Percentiles rank a stretch among this genome's conserved stretches.
Evolutionary conservation across 179 eudicot genomes (phyloP).

Genomic region (Dionaea muscipula): DNA sequence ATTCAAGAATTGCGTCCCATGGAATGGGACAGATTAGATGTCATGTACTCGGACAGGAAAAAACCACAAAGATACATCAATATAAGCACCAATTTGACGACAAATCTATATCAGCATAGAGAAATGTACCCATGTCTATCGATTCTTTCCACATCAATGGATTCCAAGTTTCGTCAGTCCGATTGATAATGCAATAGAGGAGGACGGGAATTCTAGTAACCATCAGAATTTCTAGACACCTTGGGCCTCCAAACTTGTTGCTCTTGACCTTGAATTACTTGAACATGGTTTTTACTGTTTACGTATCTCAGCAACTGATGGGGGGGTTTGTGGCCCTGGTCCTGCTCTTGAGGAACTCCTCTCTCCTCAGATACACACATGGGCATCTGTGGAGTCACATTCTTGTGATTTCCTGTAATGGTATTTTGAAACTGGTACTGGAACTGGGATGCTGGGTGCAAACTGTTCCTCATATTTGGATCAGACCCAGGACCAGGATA

Average conservation of each 20-base stretch:
- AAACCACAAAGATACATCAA: too few relatives aligned
- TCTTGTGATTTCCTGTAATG: constrained; percentile 15
- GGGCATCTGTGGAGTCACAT: constrained; percentile 6
- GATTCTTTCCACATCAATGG: too few relatives aligned
- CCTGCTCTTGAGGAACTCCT: background rate
- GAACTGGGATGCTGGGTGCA: constrained; percentile 13
- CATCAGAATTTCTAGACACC: background rate
- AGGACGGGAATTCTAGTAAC: too few relatives aligned
- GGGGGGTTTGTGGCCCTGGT: background rate
- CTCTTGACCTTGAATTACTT: constrained; percentile 25
- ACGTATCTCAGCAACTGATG: constrained; percentile 5
- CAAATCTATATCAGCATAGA: too few relatives aligned
- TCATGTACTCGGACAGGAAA: too few relatives aligned
- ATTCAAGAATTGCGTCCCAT: too few relatives aligned
- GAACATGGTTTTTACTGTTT: constrained; percentile 12
- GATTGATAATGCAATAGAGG: too few relatives aligned
- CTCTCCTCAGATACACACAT: constrained; percentile 8
- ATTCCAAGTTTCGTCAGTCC: too few relatives aligned
- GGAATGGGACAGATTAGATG: too few relatives aligned
- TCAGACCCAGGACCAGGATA: constrained; percentile 19
- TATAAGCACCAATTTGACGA: too few relatives aligned
- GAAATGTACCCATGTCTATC: too few relatives aligned
- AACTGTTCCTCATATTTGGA: constrained; percentile 13
- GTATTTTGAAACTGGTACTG: constrained; percentile 19
- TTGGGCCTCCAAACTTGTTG: constrained; percentile 20